These are phyloP conservation scores for Hanseniaspora jakobsenii DNA, from an alignment of 805 yeast genomes.

Conservation along the genomic window DNA sequence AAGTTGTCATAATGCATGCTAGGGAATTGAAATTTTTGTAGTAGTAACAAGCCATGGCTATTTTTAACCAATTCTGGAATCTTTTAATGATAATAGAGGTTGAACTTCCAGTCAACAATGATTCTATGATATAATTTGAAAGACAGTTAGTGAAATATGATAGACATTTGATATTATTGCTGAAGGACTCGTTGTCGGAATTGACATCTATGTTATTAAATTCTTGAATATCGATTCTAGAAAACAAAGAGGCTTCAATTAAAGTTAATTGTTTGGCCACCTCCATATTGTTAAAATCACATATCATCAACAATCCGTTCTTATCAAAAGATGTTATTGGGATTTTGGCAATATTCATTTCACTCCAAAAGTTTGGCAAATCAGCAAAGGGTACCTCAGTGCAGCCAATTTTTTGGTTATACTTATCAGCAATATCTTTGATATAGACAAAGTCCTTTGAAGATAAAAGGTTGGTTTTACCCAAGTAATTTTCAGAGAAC, in stretches of 20 bases:
- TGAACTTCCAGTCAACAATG: slow-evolving; percentile 45
- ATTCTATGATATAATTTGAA: slow-evolving; percentile 61
- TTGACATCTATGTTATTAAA: slow-evolving; percentile 48
- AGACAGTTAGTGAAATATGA: slow-evolving; percentile 58
- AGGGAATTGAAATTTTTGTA: slow-evolving; percentile 66
- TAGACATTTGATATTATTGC: slow-evolving; percentile 52
- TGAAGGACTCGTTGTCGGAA: slow-evolving; percentile 45
- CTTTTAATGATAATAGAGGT: slow-evolving; percentile 26
- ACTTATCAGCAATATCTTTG: slow-evolving; percentile 40
- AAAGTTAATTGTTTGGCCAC: slow-evolving; percentile 66
- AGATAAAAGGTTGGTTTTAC: slow-evolving; percentile 31
- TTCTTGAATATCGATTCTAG: slow-evolving; percentile 53
- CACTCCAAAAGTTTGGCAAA: slow-evolving; percentile 23
- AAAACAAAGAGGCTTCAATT: slow-evolving; percentile 55
- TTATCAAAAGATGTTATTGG: not conserved
- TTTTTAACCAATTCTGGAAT: slow-evolving; percentile 59
- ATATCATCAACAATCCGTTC: slow-evolving; percentile 19
- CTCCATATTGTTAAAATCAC: slow-evolving; percentile 54
- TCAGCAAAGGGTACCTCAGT: slow-evolving; percentile 6
- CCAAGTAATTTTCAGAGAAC: slow-evolving; percentile 24
- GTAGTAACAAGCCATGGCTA: slow-evolving; percentile 60
- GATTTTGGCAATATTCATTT: slow-evolving; percentile 51
- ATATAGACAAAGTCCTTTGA: slow-evolving; percentile 28
- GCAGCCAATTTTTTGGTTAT: slow-evolving; percentile 31
- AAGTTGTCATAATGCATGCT: slow-evolving; percentile 65